Base-by-base conservation (phyloP, 73 alveolate species). In the Uronychia binucleata region DNA sequence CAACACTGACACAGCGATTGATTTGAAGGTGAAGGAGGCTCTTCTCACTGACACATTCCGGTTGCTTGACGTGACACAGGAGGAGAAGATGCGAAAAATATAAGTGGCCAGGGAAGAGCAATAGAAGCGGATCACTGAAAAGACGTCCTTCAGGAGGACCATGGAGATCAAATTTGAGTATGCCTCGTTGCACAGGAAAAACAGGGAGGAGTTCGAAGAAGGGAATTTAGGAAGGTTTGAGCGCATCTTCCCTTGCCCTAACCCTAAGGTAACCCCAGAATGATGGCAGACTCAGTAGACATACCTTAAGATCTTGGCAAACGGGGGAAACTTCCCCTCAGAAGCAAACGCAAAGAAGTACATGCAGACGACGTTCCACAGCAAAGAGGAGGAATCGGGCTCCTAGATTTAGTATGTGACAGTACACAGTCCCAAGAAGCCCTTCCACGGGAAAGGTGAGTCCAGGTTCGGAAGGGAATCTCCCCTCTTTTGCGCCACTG, bases 1-100 rank as follows among this genome's bases (percentile, higher is more conserved):
- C 35, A 86, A 78, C 58, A 57, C 79, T 27, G 92, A 86, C 81
- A 79, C 92, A 1, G 67, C 78, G 31, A 30, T 86, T 1, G 92
- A 86, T 79, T 26, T 8, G 58, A 78, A 77, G 26, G 88, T 86
- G 28, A 86, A 86, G 35, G 28, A 59, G 59, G 35, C 78, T 32
- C 80, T 86, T 27, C 67, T 86, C 29, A 46, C 58, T 13, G 92
- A 86, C 77, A 86, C 92, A 26, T 79, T 86, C 57, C 1, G 78
- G 58, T 31, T 86, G 26, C 75, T 86, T 1, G 77, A 80, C 30
- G 34, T 57, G 1, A 30, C 88, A 29, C 29, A 33, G 0, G 59
- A 33, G 13, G 85, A 75, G 26, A 84, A 77, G 34, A 33, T n/a
- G 26, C 25, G 35, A 34, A 46, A 67, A 1, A 5, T 84, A 1